Base-by-base conservation (phyloP, 306 rosid species). In the Vicia faba region DNA sequence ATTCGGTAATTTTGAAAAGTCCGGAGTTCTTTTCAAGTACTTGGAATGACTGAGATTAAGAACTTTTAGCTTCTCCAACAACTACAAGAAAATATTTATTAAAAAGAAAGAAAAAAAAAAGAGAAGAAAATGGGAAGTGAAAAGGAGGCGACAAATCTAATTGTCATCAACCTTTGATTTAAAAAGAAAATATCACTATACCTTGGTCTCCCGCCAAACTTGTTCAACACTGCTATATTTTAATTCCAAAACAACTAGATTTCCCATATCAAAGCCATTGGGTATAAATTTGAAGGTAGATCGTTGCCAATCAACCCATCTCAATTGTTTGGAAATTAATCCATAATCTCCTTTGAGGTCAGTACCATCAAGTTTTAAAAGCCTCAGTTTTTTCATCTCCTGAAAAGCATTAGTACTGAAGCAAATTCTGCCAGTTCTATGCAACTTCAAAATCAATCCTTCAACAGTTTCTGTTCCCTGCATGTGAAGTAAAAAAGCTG, bases 271-370 rank as follows among this genome's bases (percentile, higher is more conserved):
- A 8, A 84, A 69, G 20, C 62, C 53, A 0, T 28, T 14, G 1
- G 86, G 92, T 8, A 53, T 28, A 49, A 4, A 77, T 41, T 15
- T 57, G 16, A 77, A 64, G 11, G 79, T 72, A 56, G 46, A 71
- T 41, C 79, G 77, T 40, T 62, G 68, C 87, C 87, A 83, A 63
- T 41, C 41, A 2, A 83, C 1, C 85, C 83, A 83, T 20, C 66
- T 77, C 12, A 83, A 3, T 5, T 74, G 14, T 15, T 74, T 11
- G 8, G 81, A 65, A 69, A 87, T 25, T 65, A 70, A 7, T 19
- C 43, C 50, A 58, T 15, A 75, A 41, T 64, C 72, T 54, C 84
- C 83, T 1, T 0, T 36, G 14, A 82, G 60, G 6, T 69, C 14
- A 3, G 78, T 82, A 25, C 7, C 1, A 29, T 31, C 45, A 3